Conservation (phyloP, 2,329 filamentous ascomycete species). For the Plenodomus lindquistii region DNA sequence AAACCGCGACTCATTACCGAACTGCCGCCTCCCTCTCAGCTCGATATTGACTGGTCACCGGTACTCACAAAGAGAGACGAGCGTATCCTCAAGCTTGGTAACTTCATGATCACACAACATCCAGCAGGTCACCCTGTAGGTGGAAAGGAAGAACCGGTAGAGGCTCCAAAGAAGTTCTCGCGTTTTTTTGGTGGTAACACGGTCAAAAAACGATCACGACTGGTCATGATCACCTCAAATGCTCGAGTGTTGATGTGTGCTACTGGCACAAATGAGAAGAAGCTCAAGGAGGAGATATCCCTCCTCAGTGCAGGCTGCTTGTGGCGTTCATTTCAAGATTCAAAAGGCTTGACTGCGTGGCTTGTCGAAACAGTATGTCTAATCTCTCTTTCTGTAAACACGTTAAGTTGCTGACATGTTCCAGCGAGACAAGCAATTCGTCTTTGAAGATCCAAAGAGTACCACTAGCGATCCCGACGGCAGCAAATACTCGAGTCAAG, state of each 20-base stretch:
- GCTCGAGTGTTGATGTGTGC: slow-evolving; percentile 88
- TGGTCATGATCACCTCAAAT: slow-evolving; percentile 94
- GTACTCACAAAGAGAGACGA: slow-evolving; percentile 90
- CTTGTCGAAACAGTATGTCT: slow-evolving; percentile 86
- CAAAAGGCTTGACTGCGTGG: slow-evolving; percentile 88
- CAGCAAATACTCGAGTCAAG: slow-evolving; percentile 72
- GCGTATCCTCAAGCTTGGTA: slow-evolving; percentile 90
- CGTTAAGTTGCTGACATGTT: slow-evolving; percentile 4
- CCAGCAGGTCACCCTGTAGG: slow-evolving; percentile 76
- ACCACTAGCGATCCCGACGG: slow-evolving; percentile 65
- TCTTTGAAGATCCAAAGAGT: slow-evolving; percentile 90
- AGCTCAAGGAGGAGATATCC: slow-evolving; percentile 89
- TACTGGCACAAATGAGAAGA: slow-evolving; percentile 92
- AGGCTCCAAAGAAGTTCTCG: slow-evolving; percentile 80
- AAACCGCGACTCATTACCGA: slow-evolving; percentile 84
- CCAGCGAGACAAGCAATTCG: slow-evolving; percentile 85
- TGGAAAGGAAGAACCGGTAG: slow-evolving; percentile 66
- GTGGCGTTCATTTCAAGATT: slow-evolving; percentile 80
- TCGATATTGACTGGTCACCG: slow-evolving; percentile 98
- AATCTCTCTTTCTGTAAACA: not conserved
- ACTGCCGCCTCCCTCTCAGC: slow-evolving; percentile 89
- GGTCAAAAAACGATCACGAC: slow-evolving; percentile 86
- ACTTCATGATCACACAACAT: slow-evolving; percentile 80
- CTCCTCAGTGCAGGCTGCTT: slow-evolving; percentile 73
- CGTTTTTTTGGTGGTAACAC: slow-evolving; percentile 91